Evolutionary conservation across 2,329 filamentous ascomycete genomes (phyloP).

Genomic region (Sporothrix pseudoabietina): DNA sequence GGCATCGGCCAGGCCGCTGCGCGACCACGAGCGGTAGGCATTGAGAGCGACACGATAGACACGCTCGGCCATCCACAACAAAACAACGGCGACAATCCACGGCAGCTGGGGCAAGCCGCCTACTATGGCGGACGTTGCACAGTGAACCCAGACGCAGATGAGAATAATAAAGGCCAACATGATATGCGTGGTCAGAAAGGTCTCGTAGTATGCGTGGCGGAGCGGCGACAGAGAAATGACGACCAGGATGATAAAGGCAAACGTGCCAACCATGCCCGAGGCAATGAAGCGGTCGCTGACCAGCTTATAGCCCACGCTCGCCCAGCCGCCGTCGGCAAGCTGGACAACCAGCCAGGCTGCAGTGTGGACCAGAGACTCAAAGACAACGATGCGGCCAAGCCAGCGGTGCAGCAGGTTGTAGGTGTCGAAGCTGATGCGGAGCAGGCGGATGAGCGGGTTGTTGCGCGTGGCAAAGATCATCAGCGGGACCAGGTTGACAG

Average conservation of each 20-base stretch:
- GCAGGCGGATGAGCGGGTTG: slow-evolving; percentile 80
- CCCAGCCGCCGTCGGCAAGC: slow-evolving; percentile 64
- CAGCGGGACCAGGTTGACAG: slow-evolving; percentile 90
- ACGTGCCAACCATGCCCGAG: slow-evolving; percentile 56
- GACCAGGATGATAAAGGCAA: slow-evolving; percentile 66
- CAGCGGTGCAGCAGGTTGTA: slow-evolving; percentile 90
- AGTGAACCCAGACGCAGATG: slow-evolving; percentile 76
- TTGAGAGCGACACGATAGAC: slow-evolving; percentile 62
- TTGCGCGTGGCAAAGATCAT: slow-evolving; percentile 88
- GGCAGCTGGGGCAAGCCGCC: slow-evolving; percentile 70
- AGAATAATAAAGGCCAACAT: slow-evolving; percentile 69
- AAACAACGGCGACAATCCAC: slow-evolving; percentile 72
- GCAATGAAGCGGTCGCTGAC: slow-evolving; percentile 63
- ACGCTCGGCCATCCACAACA: slow-evolving; percentile 75
- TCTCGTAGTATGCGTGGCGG: slow-evolving; percentile 95
- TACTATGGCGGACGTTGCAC: slow-evolving; percentile 64
- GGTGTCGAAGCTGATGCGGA: slow-evolving; percentile 91
- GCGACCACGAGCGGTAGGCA: slow-evolving; percentile 66
- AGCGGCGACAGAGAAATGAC: slow-evolving; percentile 75
- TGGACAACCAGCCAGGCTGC: slow-evolving; percentile 74
- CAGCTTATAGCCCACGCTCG: slow-evolving; percentile 58
- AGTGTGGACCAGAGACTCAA: slow-evolving; percentile 71
- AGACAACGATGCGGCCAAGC: slow-evolving; percentile 73
- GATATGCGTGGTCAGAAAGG: slow-evolving; percentile 87
- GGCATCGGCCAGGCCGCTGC: slow-evolving; percentile 62